A percentile compares a stretch with the other conserved stretches of the same genome.
Conservation (phyloP, 352 stramenopile species). For the Phytopythium vexans region DNA sequence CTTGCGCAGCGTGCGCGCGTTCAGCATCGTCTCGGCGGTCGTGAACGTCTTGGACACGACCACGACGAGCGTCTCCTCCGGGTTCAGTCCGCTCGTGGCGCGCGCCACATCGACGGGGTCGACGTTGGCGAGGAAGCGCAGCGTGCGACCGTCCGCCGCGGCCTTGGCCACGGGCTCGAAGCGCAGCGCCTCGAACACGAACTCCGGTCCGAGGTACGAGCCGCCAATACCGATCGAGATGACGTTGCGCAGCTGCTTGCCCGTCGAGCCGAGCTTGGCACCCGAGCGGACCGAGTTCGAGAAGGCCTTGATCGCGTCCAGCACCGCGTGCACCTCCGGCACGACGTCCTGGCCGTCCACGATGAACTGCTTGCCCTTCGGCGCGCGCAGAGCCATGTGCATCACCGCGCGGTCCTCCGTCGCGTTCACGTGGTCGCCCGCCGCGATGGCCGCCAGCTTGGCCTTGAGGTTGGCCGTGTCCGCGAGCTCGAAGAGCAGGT, state of each 20-base stretch:
- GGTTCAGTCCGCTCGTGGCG: conserved; percentile 89
- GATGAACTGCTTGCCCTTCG: conserved; percentile 69
- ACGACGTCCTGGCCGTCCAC: conserved; percentile 96
- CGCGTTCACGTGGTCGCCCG: conserved; percentile 93
- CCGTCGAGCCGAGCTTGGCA: conserved; percentile 86
- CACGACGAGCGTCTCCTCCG: conserved; percentile 95
- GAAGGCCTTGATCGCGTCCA: conserved; percentile 95
- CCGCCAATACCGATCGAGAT: conserved; percentile 97
- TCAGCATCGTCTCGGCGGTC: conserved; percentile 99
- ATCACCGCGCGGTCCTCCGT: conserved; percentile 96
- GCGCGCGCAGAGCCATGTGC: conserved; percentile 95
- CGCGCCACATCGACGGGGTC: conserved; percentile 97
- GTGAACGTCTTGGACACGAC: conserved; percentile 99
- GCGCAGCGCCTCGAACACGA: conserved; percentile 94
- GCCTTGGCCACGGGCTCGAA: conserved; percentile 85
- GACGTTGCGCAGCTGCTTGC: conserved; percentile 94
- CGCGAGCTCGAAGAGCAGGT: conserved; percentile 92
- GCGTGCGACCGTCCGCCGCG: conserved; percentile 73
- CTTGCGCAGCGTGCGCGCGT: conserved; percentile 93
- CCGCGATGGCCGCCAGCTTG: conserved; percentile 90
- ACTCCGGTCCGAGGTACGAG: conserved; percentile 96
- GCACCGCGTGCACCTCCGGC: conserved; percentile 93
- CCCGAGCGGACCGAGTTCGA: conserved; percentile 89
- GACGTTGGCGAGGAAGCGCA: conserved; percentile 98
- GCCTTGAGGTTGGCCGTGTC: conserved; percentile 83